Evolutionary conservation across 345 rosid genomes (phyloP).

Genomic region (Melaleuca alternifolia): DNA sequence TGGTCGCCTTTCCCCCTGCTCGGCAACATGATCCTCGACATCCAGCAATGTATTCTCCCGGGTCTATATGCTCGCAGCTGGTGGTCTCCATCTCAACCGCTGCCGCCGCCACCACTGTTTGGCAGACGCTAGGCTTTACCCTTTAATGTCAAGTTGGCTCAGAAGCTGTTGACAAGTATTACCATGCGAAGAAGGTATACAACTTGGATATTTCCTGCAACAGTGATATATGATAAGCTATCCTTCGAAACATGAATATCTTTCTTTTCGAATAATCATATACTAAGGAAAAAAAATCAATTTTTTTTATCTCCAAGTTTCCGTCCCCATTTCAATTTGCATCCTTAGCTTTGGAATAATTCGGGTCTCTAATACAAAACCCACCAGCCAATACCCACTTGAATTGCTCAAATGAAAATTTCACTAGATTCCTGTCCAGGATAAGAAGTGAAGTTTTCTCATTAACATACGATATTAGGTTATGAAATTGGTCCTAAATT

Average conservation of each 20-base stretch:
- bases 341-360: neutral
- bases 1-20: neutral
- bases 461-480: neutral
- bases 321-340: neutral
- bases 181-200: neutral
- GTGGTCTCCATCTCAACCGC: neutral
- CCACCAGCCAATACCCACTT: rapidly evolving
- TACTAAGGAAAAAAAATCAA: neutral
- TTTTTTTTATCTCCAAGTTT: neutral
- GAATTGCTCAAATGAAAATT: neutral
- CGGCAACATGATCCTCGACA: neutral
- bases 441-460: neutral
- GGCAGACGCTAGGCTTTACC: neutral
- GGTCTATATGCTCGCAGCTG: neutral
- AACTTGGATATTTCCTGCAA: neutral
- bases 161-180: neutral
- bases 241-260: rapidly evolving
- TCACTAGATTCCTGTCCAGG: neutral
- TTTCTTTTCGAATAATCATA: neutral
- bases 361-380: neutral
- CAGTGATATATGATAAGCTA: neutral
- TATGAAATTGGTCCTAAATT: neutral
- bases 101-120: neutral
- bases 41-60: neutral
- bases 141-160: neutral